Evolutionary conservation across 2,329 filamentous ascomycete genomes (phyloP).

Genomic region (Ophiostoma ulmi): DNA sequence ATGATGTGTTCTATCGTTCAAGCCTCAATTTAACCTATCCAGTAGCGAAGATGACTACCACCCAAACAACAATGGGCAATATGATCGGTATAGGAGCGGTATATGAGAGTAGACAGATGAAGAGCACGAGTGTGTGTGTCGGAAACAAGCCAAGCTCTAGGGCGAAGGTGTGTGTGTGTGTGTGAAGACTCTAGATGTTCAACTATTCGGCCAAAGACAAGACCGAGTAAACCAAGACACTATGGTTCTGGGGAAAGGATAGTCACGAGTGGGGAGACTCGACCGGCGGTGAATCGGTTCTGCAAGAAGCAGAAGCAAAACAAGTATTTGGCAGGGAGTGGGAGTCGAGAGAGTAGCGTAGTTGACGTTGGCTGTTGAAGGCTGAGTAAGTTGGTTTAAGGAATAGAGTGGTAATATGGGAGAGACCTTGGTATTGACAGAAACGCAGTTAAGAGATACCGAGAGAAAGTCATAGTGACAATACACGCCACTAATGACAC

Average conservation of each 20-base stretch:
- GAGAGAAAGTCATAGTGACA: not conserved
- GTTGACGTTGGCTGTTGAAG: not conserved
- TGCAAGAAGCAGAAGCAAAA: conserved; percentile 6
- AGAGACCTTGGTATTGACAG: not conserved
- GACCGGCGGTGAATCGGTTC: conserved; percentile 2
- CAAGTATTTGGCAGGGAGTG: conserved; percentile 1
- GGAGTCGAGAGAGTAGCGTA: not conserved
- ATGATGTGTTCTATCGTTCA: not conserved
- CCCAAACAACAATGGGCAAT: too few relatives aligned
- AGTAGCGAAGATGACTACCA: not conserved
- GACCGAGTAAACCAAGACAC: not conserved
- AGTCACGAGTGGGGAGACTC: conserved; percentile 9
- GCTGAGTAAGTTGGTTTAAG: not conserved
- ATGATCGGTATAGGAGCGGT: too few relatives aligned
- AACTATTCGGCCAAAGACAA: not conserved
- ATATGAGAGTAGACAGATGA: not conserved
- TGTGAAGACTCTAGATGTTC: not conserved
- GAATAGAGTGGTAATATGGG: not conserved
- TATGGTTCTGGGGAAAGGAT: not conserved
- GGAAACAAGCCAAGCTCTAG: not conserved
- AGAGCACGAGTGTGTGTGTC: not conserved
- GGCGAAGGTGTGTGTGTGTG: not conserved
- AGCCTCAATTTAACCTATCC: not conserved
- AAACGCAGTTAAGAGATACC: not conserved
- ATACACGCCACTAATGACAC: conserved; percentile 7